Base-by-base conservation (phyloP, 495 filamentous ascomycete genomes). In the Achaetomiella virescens region DNA sequence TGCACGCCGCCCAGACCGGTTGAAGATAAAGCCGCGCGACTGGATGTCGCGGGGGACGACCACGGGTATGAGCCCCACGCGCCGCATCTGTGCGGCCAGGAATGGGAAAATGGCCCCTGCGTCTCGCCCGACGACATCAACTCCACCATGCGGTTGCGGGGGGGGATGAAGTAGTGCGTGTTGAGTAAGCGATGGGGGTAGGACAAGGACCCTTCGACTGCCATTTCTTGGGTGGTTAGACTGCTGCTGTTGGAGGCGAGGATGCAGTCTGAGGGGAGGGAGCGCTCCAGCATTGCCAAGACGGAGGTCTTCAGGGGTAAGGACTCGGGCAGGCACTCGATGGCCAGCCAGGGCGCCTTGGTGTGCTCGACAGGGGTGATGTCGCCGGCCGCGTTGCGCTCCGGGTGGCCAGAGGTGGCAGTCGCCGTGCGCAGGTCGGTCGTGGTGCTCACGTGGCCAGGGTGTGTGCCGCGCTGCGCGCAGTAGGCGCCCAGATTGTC, bases 1-100 rank as follows among this genome's bases (percentile, higher is more conserved):
- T 82, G 54, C 78, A 66, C 4, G 80, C 80, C 0, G 75, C 81
- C 80, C 80, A 85, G 41, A 85, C 72, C 82, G 75, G 53, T 83
- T 81, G 66, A 83, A 80, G 18, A 85, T 73, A 52, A 84, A 78
- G 53, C 82, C 82, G 15, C 68, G 74, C 3, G 75, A 78, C 60
- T 84, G 66, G 31, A 68, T 54, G 3, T 50, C 63, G 1, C 64
- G 61, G 11, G 69, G 67, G 2, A 78, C 60, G 51, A 64, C 61
- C 62, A 72, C 35, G 50, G 79, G 78, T 9, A 41, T 47, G 15
- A 76, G 59, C 1, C 76, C 81, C 40, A 75, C 70, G 35, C 75
- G 71, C 10, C 62, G 57, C 66, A 76, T 70, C 52, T 72, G 58
- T 18, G 62, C 56, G 0, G 59, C 65, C 60, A 84, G 29, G 35